Evolutionary conservation across 768 basidiomycete species (phyloP).

Genomic region (Pulveroboletus sp.): DNA sequence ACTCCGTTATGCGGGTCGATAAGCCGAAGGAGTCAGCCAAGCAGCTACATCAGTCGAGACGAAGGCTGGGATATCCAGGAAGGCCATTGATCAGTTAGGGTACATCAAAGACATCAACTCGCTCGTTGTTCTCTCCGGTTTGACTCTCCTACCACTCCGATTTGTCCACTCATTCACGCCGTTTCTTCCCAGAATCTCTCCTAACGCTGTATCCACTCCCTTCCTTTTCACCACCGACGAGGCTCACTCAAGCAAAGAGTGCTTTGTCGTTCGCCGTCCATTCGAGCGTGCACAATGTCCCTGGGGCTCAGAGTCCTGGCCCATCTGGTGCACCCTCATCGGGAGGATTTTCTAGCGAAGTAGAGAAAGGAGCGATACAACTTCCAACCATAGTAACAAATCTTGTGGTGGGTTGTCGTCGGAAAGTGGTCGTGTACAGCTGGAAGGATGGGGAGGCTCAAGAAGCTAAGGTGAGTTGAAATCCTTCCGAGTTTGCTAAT

Average conservation of each 20-base stretch:
- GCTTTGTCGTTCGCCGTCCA: conserved; percentile 81
- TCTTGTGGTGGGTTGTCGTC: conserved; percentile 26
- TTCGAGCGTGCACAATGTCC: conserved; percentile 49
- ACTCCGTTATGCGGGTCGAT: neutral
- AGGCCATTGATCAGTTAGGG: conserved; percentile 83
- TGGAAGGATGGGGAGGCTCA: conserved; percentile 85
- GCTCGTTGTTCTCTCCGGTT: conserved; percentile 80
- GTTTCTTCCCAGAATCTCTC: conserved; percentile 50
- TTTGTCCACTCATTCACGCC: neutral
- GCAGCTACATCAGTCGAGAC: conserved; percentile 47
- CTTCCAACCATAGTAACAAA: conserved; percentile 69
- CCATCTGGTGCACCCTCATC: conserved; percentile 8
- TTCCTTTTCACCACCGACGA: conserved; percentile 61
- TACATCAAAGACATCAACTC: conserved; percentile 84
- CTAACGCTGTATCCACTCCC: conserved; percentile 77
- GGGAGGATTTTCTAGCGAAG: conserved; percentile 9
- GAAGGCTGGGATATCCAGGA: conserved; percentile 60
- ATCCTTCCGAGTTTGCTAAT: neutral
- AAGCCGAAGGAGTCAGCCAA: conserved; percentile 5
- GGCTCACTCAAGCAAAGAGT: conserved; percentile 69
- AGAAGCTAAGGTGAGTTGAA: conserved; percentile 52
- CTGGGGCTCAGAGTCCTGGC: conserved; percentile 22
- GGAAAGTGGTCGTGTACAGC: conserved; percentile 54
- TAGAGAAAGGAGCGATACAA: conserved; percentile 30
- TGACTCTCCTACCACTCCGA: conserved; percentile 13